A percentile compares a stretch with the other conserved stretches of the same genome.
These are phyloP conservation scores for Gossypium anomalum DNA, from an alignment of 345 rosid genomes.

Conservation along the genomic window DNA sequence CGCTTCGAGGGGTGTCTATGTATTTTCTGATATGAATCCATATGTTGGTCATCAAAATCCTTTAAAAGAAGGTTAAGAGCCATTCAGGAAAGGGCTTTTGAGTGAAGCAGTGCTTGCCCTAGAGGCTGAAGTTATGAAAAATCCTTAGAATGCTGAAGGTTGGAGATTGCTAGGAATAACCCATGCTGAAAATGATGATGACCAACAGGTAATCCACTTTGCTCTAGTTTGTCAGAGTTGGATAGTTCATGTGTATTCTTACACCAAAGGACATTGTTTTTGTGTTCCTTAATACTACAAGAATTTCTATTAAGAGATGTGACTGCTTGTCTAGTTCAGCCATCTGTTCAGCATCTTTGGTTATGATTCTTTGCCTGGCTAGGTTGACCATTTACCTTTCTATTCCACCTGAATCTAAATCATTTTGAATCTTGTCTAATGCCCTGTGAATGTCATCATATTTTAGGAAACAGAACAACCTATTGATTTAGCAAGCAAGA, in stretches of 20 bases:
- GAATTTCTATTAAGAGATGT: not conserved
- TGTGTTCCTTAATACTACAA: conserved; percentile 11
- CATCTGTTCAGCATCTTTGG: not conserved
- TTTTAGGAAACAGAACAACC: not conserved
- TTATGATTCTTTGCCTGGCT: not conserved
- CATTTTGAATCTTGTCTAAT: not conserved
- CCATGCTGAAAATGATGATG: conserved; percentile 98
- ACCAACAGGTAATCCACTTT: conserved; percentile 73
- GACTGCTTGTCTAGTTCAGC: not conserved
- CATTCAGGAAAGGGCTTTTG: conserved; percentile 94
- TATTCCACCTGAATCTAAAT: not conserved
- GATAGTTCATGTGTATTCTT: not conserved
- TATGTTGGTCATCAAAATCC: conserved; percentile 97
- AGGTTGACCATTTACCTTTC: not conserved
- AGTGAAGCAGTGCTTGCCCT: conserved; percentile 99
- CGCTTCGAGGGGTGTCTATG: conserved; percentile 79
- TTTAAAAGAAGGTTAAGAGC: conserved; percentile 87
- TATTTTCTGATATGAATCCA: conserved; percentile 97
- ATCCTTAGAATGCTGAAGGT: conserved; percentile 95
- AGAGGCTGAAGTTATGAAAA: conserved; percentile 98
- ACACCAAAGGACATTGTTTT: not conserved
- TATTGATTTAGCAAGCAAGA: not conserved
- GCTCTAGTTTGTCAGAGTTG: not conserved
- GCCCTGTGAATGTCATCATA: not conserved
- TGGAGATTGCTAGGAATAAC: conserved; percentile 99